Evolutionary conservation across 164 flowering plant species (phyloP).

Genomic region (Chimonanthus salicifolius): DNA sequence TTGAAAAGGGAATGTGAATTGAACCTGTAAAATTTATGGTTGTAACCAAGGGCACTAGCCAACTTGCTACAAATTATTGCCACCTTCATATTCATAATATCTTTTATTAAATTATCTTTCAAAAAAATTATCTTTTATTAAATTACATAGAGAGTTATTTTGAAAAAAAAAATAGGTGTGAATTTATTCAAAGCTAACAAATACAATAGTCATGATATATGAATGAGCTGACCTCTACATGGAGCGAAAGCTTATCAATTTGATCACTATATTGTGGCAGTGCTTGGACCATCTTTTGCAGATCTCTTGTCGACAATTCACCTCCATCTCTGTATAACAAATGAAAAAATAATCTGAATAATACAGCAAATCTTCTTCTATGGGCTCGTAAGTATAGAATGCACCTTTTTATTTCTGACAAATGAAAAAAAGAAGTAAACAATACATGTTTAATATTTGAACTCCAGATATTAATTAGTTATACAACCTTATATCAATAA

Average conservation of each 20-base stretch:
- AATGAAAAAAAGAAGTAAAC: too few relatives aligned
- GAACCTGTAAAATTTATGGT: too few relatives aligned
- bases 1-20: too few relatives aligned
- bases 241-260: slow-evolving; percentile 94
- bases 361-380: not conserved
- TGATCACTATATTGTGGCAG: slow-evolving; percentile 96
- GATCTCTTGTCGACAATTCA: slow-evolving; percentile 87
- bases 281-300: slow-evolving; percentile 99
- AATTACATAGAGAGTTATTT: too few relatives aligned
- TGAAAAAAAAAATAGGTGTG: not conserved
- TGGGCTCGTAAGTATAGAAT: not conserved
- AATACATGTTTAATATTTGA: not conserved
- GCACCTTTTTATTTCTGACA: not conserved
- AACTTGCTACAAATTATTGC: too few relatives aligned
- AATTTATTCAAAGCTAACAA: not conserved
- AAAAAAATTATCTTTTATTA: too few relatives aligned
- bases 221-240: slow-evolving; percentile 77
- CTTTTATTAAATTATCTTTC: too few relatives aligned
- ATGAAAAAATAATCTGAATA: not conserved
- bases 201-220: slow-evolving; percentile 1
- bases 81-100: too few relatives aligned
- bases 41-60: too few relatives aligned
- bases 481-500: not conserved
- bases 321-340: slow-evolving; percentile 55
- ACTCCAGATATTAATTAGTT: not conserved